Evolutionary conservation across 1,284 basidiomycete species (phyloP).

Genomic region (Puccinia horiana): DNA sequence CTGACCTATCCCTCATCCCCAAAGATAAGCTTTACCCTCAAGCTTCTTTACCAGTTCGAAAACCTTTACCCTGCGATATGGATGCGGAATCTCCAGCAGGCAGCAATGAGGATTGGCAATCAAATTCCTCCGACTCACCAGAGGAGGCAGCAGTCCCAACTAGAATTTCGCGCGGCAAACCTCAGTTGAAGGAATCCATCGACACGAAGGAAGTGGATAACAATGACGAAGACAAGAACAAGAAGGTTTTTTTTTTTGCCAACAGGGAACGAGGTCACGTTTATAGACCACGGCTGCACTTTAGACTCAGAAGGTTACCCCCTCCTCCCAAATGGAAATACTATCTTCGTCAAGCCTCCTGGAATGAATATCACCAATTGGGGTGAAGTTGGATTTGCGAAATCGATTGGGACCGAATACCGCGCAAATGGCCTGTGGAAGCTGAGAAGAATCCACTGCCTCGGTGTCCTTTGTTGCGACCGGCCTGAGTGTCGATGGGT

Average conservation of each 20-base stretch:
- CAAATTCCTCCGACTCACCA: not conserved
- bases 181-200: not conserved
- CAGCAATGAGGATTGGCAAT: not conserved
- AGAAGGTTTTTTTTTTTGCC: not conserved
- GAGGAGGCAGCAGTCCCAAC: not conserved
- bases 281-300: not conserved
- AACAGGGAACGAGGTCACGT: constrained; percentile 8
- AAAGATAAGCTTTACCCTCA: not conserved
- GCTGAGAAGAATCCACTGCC: not conserved
- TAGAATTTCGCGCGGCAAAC: not conserved
- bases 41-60: not conserved
- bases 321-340: not conserved
- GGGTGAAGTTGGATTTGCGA: not conserved
- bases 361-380: not conserved
- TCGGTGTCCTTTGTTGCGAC: not conserved
- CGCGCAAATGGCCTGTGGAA: not conserved
- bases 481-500: not conserved
- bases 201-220: not conserved
- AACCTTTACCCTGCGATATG: not conserved
- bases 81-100: not conserved
- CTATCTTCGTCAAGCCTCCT: not conserved
- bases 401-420: not conserved
- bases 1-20: not conserved
- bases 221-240: not conserved
- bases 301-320: not conserved